Percentiles rank a stretch among this genome's conserved stretches.
Evolutionary conservation across 805 yeast genomes (phyloP).

Genomic region (Brettanomyces nanus): DNA sequence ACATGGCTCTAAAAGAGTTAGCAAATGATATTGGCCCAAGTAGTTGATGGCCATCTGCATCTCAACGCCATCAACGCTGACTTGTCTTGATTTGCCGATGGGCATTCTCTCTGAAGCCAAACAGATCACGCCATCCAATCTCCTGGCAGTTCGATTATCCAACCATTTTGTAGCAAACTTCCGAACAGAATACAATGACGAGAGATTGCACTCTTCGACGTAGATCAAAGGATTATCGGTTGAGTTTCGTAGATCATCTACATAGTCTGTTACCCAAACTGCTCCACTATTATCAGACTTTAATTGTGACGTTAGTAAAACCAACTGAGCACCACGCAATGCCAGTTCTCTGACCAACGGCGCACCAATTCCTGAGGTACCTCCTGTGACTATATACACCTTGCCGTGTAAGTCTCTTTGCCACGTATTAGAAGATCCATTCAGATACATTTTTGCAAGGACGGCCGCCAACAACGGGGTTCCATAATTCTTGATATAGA

Average conservation of each 20-base stretch:
- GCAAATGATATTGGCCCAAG: conserved; percentile 70
- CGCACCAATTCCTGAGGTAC: conserved; percentile 87
- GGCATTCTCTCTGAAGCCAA: conserved; percentile 84
- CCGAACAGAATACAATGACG: conserved; percentile 66
- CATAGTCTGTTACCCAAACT: conserved; percentile 67
- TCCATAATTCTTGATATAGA: conserved; percentile 42
- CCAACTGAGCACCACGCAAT: conserved; percentile 73
- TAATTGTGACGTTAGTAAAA: conserved; percentile 54
- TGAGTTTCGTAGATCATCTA: conserved; percentile 64
- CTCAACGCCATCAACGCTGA: conserved; percentile 79
- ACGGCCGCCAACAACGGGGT: conserved; percentile 44
- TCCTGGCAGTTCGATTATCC: conserved; percentile 81
- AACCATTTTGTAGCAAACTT: conserved; percentile 93
- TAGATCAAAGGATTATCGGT: conserved; percentile 71
- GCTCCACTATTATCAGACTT: conserved; percentile 23
- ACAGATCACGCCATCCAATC: conserved; percentile 85
- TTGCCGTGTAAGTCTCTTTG: conserved; percentile 87
- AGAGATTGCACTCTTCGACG: conserved; percentile 84
- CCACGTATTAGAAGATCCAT: conserved; percentile 83
- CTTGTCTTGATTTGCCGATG: conserved; percentile 50
- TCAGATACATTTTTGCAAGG: conserved; percentile 61
- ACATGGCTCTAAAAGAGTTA: conserved; percentile 76
- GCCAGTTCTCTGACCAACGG: conserved; percentile 71
- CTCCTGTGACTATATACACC: conserved; percentile 83
- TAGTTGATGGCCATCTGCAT: conserved; percentile 78